Evolutionary conservation across 371 early-diverging fungal genomes (phyloP), one percentile per base, ranked within the genome.

Genomic region (Mortierella sp.): DNA sequence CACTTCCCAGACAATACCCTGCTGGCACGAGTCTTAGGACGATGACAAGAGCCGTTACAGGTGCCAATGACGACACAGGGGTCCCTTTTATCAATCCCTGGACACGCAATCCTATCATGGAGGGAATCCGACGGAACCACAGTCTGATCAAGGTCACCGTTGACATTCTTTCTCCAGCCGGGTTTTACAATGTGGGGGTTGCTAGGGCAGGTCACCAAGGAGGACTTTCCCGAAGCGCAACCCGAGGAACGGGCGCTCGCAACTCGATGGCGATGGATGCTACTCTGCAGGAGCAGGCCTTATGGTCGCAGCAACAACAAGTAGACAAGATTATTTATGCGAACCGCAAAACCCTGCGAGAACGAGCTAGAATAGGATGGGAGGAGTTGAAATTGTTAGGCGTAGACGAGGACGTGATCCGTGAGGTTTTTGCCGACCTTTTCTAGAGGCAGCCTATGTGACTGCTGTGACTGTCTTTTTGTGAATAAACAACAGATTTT

Each of bases 121-220:
- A 86, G 16, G 86, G 86, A 0, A 76, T 86, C 11, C 82, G 86
- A 28, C 74, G 86, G 42, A 86, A 86, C 71, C 75, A 86, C 71
- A 82, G 82, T 48, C 63, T 86, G 70, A 82, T 86, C 82, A 86
- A 86, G 72, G 82, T 86, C 16, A 72, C 70, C 2, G 68, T 86
- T 5, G 86, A 86, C 54, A 63, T 45, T 60, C 16, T 76, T n/a
- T 54, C 48, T 6, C 24, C 60, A 6, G 6, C 70, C 19, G 28
- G 0, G 26, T 10, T 21, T 11, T 3, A 65, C 19, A 72, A 1
- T 38, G 42, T 14, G 19, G 48, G 34, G 19, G 31, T 16, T 3
- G 54, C n/a, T 52, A 34, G 73, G 7, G 19, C 63, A 19, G 38
- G 31, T 19, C 63, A 19, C 5, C 16, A 31, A 16, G 34, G 63